Conservation (phyloP, 306 rosid species). For the Echinosophora koreensis region DNA sequence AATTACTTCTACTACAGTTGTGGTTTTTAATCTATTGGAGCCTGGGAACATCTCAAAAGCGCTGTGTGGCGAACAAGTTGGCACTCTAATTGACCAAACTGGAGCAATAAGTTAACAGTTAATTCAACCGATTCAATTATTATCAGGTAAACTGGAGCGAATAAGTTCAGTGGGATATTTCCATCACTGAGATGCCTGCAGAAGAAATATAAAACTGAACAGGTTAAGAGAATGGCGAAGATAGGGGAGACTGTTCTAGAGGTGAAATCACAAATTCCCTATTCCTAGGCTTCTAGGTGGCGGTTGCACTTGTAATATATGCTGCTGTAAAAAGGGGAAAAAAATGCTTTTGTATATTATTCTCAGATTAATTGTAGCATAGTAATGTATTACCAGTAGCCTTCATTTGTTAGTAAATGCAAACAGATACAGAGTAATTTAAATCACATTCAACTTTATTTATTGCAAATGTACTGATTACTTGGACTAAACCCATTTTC, state of each 20-base stretch:
- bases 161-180: slow-evolving; percentile 24
- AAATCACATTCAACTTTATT: slow-evolving; percentile 33
- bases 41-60: slow-evolving; percentile 81
- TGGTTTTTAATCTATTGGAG: slow-evolving; percentile 69
- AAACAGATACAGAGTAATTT: slow-evolving; percentile 33
- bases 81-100: slow-evolving; percentile 68
- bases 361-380: slow-evolving; percentile 44
- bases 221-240: not conserved
- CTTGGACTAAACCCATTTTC: slow-evolving; percentile 15
- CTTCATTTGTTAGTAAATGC: slow-evolving; percentile 39
- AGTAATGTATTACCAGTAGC: slow-evolving; percentile 42
- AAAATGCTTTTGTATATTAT: slow-evolving; percentile 44
- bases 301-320: slow-evolving; percentile 39
- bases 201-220: slow-evolving; percentile 36
- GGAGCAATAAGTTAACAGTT: slow-evolving; percentile 64
- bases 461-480: slow-evolving; percentile 20
- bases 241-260: slow-evolving; percentile 39
- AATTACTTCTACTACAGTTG: slow-evolving; percentile 57
- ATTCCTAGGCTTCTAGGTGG: slow-evolving; percentile 23
- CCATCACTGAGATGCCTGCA: slow-evolving; percentile 36
- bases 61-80: slow-evolving; percentile 75
- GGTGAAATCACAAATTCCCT: slow-evolving; percentile 40
- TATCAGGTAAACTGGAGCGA: slow-evolving; percentile 34
- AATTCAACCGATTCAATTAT: slow-evolving; percentile 44
- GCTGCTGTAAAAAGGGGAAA: slow-evolving; percentile 34